A percentile compares a stretch with the other conserved stretches of the same genome.
Evolutionary conservation across 305 asterid species (phyloP).

Genomic region (Rubia balearica): DNA sequence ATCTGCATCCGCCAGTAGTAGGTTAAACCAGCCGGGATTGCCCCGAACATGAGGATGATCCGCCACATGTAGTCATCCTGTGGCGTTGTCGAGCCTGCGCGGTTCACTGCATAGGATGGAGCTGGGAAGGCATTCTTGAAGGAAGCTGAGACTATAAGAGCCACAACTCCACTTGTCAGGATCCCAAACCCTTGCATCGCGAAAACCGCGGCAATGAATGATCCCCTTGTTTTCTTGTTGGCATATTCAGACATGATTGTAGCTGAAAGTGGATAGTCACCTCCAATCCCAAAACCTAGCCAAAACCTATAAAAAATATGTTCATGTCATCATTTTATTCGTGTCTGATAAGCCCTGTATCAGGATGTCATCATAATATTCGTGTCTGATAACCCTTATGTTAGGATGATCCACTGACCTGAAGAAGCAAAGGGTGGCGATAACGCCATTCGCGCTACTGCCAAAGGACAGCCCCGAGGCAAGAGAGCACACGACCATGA

Average conservation of each 20-base stretch:
- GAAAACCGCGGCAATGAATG: slow-evolving; percentile 27
- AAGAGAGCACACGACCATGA: slow-evolving; percentile 36
- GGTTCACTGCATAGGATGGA: background rate
- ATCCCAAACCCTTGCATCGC: slow-evolving; percentile 21
- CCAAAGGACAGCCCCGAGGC: slow-evolving; percentile 28
- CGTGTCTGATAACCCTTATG: background rate
- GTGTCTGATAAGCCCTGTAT: too few species aligned
- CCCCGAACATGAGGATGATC: background rate
- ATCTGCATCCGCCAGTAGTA: slow-evolving; percentile 2
- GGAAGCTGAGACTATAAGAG: background rate
- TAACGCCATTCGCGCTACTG: slow-evolving; percentile 15
- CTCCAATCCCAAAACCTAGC: slow-evolving; percentile 28
- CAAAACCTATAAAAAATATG: background rate
- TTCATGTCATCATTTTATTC: too few species aligned
- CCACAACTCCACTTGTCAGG: background rate
- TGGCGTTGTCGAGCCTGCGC: background rate
- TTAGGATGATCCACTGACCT: slow-evolving; percentile 8
- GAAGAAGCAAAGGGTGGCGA: slow-evolving; percentile 27
- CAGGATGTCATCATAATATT: too few species aligned
- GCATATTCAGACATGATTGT: slow-evolving; percentile 35
- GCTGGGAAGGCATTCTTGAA: background rate
- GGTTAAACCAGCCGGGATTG: background rate
- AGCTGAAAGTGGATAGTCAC: slow-evolving; percentile 26
- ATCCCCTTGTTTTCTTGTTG: slow-evolving; percentile 22
- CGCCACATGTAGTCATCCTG: slow-evolving; percentile 1